Base-by-base conservation (phyloP, 495 filamentous ascomycete genomes). In the Neurospora sp. region DNA sequence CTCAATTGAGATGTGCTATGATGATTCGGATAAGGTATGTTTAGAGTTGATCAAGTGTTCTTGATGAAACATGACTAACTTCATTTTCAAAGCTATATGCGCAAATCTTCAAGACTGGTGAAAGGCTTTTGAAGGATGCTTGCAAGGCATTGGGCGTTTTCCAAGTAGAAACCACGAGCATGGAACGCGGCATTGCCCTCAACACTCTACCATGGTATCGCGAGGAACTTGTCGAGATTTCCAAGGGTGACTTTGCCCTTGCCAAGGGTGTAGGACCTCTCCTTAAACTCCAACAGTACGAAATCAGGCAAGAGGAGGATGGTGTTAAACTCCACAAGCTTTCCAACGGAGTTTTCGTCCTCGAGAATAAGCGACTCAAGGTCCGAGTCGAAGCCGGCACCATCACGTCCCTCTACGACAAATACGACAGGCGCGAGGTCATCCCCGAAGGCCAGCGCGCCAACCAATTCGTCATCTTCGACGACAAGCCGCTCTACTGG, bases 401-500 rank as follows among this genome's bases (percentile, higher is more conserved):
- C 53, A 94, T 99, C 68, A 93, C 89, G 0, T 98, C 95, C 18
- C 83, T 99, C 3, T 89, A 90, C 75, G 94, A 98, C 81, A 82
- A 89, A 70, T 75, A 83, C 14, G 87, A 85, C 22, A 82, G 91
- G 9, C 88, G 95, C 68, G 93, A 99, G 78, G 77, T 97, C 39
- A 88, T 99, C 69, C 83, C 93, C 18, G 86, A 91, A 73, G 94
- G 91, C 71, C 85, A 87, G 7, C 96, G 93, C 80, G 94, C 93
- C 65, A 95, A 94, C 70, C 94, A 98, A 78, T 86, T 97, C 9
- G 94, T 99, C 73, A 91, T 98, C 70, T 98, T 96, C 79, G 96
- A 99, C 78, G 96, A 99, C 82, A 98, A 98, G 82, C 96, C 96
- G 20, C 86, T 98, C 22, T 97, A 97, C 83, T 99, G 96, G 96